Evolutionary conservation across 179 eudicot species (phyloP).

Genomic region (Corrigiola litoralis): DNA sequence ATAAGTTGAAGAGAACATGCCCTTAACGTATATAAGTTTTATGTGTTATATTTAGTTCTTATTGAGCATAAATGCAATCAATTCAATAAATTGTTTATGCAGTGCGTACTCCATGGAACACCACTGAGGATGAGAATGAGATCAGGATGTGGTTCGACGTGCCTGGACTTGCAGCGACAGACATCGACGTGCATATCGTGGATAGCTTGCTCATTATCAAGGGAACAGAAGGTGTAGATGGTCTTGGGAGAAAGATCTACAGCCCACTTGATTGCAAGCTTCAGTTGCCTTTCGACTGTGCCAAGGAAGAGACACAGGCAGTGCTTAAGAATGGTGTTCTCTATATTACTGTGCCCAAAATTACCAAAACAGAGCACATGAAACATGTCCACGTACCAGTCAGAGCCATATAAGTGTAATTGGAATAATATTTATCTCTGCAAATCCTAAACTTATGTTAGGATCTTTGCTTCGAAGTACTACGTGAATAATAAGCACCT

Average conservation of each 20-base stretch:
- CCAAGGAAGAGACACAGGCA: slow-evolving; percentile 11
- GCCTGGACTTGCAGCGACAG: slow-evolving; percentile 19
- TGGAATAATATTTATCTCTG: too few species aligned
- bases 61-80: not conserved
- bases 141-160: slow-evolving; percentile 21
- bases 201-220: slow-evolving; percentile 17
- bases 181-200: slow-evolving; percentile 22
- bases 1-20: too few species aligned
- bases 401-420: slow-evolving; percentile 4
- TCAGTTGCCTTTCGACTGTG: slow-evolving; percentile 13
- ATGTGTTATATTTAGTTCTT: not conserved
- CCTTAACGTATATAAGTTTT: too few species aligned
- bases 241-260: slow-evolving; percentile 17
- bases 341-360: slow-evolving; percentile 21
- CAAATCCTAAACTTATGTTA: too few species aligned
- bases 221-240: slow-evolving; percentile 14
- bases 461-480: too few species aligned
- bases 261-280: slow-evolving; percentile 23
- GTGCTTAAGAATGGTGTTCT: slow-evolving; percentile 26
- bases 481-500: too few species aligned
- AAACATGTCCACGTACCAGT: slow-evolving; percentile 19
- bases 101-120: slow-evolving; percentile 21
- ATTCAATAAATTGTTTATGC: not conserved
- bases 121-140: slow-evolving; percentile 15
- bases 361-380: not conserved